These are phyloP conservation scores for Hortaea sp. DNA, from an alignment of 2,329 filamentous ascomycete genomes.

Conservation along the genomic window DNA sequence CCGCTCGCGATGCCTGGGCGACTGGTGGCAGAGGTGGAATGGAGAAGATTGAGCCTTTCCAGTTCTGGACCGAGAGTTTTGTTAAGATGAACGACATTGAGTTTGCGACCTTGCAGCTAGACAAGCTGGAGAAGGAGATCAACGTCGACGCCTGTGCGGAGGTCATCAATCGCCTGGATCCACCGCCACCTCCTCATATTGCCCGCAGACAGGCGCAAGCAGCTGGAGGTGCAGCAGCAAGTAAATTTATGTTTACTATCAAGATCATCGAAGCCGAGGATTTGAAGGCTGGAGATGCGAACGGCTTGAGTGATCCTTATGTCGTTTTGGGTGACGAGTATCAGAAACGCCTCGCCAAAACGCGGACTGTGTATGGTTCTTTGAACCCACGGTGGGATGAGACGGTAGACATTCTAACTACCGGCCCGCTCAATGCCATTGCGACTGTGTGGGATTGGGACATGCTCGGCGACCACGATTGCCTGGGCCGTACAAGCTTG, in stretches of 20 bases:
- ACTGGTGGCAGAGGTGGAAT: constrained; percentile 59
- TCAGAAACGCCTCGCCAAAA: constrained; percentile 92
- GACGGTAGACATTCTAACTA: constrained; percentile 88
- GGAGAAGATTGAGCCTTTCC: constrained; percentile 90
- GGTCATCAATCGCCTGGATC: constrained; percentile 64
- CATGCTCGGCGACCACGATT: constrained; percentile 92
- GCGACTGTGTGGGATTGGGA: constrained; percentile 99
- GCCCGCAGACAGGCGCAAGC: constrained; percentile 37
- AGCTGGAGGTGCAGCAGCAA: constrained; percentile 27
- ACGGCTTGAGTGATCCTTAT: constrained; percentile 89
- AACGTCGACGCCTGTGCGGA: constrained; percentile 86
- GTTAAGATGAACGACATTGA: constrained; percentile 98
- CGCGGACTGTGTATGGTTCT: constrained; percentile 78
- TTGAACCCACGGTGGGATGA: constrained; percentile 96
- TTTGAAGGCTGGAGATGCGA: constrained; percentile 93
- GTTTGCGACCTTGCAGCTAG: constrained; percentile 83
- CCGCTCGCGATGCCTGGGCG: constrained; percentile 87
- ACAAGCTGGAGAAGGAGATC: constrained; percentile 79
- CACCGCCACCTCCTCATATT: constrained; percentile 56
- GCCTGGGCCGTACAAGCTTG: constrained; percentile 88
- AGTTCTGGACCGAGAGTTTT: constrained; percentile 91
- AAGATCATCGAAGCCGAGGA: constrained; percentile 98
- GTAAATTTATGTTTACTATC: constrained; percentile 95
- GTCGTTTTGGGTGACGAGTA: constrained; percentile 96
- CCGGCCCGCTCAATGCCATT: constrained; percentile 84